Evolutionary conservation across 1,284 basidiomycete genomes (phyloP), one percentile per base, ranked within the genome.

Genomic region (Apiotrichum laibachii): DNA sequence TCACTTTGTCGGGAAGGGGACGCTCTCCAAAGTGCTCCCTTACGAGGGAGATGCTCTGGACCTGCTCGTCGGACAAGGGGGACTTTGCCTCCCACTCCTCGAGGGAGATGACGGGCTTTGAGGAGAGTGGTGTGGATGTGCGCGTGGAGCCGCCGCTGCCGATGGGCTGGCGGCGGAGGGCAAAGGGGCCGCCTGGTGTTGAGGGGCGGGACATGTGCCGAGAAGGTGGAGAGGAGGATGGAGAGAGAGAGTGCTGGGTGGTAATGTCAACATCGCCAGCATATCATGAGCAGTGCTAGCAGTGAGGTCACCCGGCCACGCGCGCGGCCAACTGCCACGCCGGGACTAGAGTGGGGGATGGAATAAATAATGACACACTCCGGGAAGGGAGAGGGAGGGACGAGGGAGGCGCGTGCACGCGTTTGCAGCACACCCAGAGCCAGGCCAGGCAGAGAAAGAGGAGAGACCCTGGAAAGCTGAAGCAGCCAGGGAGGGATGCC

Each of bases 51-150:
- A 93, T 82, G 69, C 88, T 91, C 59, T 82, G 83, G 18, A 84
- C 79, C 70, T 89, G 86, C 13, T 84, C 70, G 49, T 92, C 89
- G 45, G 80, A 82, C 44, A 95, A 76, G 0, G 89, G 89, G 1
- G 90, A 85, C 67, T 84, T 87, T 0, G 84, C 76, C 70, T 95
- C 92, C 92, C 92, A 96, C 78, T 94, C 89, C 72, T 94, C 91
- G 8, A 93, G 81, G 7, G 72, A 73, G 43, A 79, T 71, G 48
- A 69, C 73, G 2, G 60, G 50, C 43, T 62, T 60, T 16, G 57
- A 15, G 31, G 56, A 21, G 55, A 58, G 43, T 2, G 62, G 62
- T 2, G 62, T 63, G 12, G 26, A 26, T 0, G 62, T 46, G 8
- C 59, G 46, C 35, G 62, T 57, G 4, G 39, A 46, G 16, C 37